These are phyloP conservation scores for Alternaria metachromatica DNA, from an alignment of 2,329 filamentous ascomycete genomes.

Conservation along the genomic window DNA sequence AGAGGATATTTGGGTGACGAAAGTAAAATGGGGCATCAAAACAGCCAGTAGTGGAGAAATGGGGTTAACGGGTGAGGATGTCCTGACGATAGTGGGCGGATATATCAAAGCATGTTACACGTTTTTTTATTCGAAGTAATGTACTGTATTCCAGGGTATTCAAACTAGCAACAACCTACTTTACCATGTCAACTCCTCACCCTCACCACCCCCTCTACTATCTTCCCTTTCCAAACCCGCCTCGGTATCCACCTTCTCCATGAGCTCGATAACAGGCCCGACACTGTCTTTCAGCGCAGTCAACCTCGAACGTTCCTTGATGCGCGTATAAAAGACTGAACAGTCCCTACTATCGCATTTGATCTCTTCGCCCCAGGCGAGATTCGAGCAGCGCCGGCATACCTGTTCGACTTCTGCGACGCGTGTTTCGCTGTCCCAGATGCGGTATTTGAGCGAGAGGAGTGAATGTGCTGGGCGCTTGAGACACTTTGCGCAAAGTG, in stretches of 20 bases:
- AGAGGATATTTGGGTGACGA: constrained; percentile 12
- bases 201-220: background rate
- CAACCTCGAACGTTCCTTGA: constrained; percentile 60
- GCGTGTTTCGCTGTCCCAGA: constrained; percentile 69
- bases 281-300: constrained; percentile 29
- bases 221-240: background rate
- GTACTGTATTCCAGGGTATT: background rate
- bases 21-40: constrained; percentile 15
- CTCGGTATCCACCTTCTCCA: constrained; percentile 27
- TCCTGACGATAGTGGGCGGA: constrained; percentile 13
- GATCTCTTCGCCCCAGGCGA: constrained; percentile 78
- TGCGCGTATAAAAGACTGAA: constrained; percentile 84
- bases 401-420: constrained; percentile 70
- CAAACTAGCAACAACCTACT: background rate
- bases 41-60: background rate
- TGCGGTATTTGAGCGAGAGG: constrained; percentile 65
- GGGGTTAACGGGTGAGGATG: constrained; percentile 11
- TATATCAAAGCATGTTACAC: constrained; percentile 17
- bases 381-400: constrained; percentile 80
- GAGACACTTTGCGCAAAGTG: constrained; percentile 67
- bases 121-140: constrained; percentile 12
- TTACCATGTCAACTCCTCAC: background rate
- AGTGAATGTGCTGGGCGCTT: constrained; percentile 65
- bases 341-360: constrained; percentile 90
- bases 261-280: constrained; percentile 32